These are phyloP conservation scores for Escallonia rubra DNA, from an alignment of 129 eudicot species.

Conservation along the genomic window DNA sequence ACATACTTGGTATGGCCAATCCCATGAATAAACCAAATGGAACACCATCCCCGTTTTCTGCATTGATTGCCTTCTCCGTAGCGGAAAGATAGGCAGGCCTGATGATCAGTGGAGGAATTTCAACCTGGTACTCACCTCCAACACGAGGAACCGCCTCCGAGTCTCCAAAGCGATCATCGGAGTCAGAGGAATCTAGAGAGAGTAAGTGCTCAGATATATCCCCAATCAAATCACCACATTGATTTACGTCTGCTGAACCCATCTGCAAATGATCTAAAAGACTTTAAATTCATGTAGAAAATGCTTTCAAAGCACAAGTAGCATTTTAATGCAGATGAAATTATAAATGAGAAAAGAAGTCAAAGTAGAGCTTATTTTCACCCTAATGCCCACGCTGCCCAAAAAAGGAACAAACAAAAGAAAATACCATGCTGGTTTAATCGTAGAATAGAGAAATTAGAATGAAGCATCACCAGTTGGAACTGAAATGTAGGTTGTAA, in stretches of 20 bases:
- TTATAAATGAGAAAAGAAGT: too few relatives aligned
- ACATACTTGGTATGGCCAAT: constrained; percentile 43
- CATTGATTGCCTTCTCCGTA: constrained; percentile 24
- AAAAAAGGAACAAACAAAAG: too few relatives aligned
- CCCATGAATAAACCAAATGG: constrained; percentile 42
- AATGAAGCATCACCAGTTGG: too few relatives aligned
- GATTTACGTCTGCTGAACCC: constrained; percentile 28
- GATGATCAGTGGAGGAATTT: constrained; percentile 44
- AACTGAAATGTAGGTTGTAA: too few relatives aligned
- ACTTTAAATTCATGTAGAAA: too few relatives aligned
- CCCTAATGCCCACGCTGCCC: too few relatives aligned
- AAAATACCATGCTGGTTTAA: too few relatives aligned
- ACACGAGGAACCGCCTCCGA: constrained; percentile 32
- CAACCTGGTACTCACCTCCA: constrained; percentile 56
- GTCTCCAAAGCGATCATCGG: constrained; percentile 27
- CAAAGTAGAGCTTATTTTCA: too few relatives aligned
- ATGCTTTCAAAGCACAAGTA: too few relatives aligned
- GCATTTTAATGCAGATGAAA: too few relatives aligned
- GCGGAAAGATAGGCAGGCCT: constrained; percentile 19
- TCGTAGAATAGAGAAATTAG: too few relatives aligned
- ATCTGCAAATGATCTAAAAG: constrained; percentile 23
- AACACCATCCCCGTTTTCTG: constrained; percentile 13
- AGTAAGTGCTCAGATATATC: constrained; percentile 9
- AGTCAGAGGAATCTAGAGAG: constrained; percentile 23
- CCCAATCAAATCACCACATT: constrained; percentile 26